phyloP scores from a whole-genome alignment of 768 basidiomycete species.

The Mycena polygramma region DNA sequence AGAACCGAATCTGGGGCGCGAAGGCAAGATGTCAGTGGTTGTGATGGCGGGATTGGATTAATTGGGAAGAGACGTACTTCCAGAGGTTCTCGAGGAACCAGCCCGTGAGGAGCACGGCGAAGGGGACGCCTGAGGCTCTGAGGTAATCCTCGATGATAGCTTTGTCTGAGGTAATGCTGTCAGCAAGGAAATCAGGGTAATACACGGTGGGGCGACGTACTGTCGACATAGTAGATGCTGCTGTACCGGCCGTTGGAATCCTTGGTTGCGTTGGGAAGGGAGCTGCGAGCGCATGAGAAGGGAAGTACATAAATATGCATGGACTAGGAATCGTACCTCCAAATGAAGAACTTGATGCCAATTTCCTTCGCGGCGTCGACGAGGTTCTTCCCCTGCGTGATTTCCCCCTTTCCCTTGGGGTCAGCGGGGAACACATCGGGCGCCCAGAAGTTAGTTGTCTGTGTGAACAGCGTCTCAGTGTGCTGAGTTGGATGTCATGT shows the following conservation, averaged over 20 bases:
- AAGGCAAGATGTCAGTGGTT: too few relatives aligned
- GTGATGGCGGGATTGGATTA: not conserved
- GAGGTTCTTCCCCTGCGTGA: too few relatives aligned
- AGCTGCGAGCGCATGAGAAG: constrained; percentile 6
- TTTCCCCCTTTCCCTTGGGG: too few relatives aligned
- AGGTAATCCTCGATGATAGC: constrained; percentile 2
- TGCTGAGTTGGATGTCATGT: too few relatives aligned
- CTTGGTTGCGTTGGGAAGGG: constrained; percentile 26
- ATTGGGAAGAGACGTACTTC: constrained; percentile 11
- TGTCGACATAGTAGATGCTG: constrained; percentile 43
- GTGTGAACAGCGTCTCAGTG: too few relatives aligned
- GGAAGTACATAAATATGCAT: not conserved
- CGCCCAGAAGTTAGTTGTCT: too few relatives aligned
- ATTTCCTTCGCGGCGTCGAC: too few relatives aligned
- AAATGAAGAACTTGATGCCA: too few relatives aligned
- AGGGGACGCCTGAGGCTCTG: constrained; percentile 5
- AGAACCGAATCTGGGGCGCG: too few relatives aligned
- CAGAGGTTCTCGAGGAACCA: constrained; percentile 30
- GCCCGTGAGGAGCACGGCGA: not conserved
- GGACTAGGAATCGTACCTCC: not conserved
- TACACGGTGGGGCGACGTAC: too few relatives aligned
- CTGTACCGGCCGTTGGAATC: constrained; percentile 32
- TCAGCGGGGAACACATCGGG: too few relatives aligned
- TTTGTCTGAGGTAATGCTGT: not conserved
- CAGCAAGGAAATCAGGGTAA: too few relatives aligned